Conservation (phyloP, 495 filamentous ascomycete species). For the Chaetomium fimeti region DNA sequence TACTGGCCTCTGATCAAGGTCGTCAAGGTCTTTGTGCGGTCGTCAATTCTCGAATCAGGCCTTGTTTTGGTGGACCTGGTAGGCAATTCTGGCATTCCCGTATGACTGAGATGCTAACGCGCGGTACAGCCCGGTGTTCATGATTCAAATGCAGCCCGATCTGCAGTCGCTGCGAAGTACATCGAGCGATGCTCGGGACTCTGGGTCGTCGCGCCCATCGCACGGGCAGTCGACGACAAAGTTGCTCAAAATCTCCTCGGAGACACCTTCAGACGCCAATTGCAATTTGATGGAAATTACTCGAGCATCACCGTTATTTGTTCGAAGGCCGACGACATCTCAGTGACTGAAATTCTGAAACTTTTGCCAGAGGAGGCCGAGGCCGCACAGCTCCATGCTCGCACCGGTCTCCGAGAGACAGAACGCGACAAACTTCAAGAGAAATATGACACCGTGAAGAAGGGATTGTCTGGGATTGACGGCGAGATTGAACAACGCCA, state of each 20-base stretch:
- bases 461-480: neutral
- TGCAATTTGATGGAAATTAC: constrained; percentile 62
- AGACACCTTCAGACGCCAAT: constrained; percentile 60
- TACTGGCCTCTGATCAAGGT: constrained; percentile 68
- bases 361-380: constrained; percentile 28
- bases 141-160: constrained; percentile 65
- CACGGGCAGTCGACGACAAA: constrained; percentile 64
- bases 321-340: constrained; percentile 68
- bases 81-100: constrained; percentile 17
- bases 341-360: constrained; percentile 35
- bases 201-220: constrained; percentile 67
- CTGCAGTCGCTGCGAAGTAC: constrained; percentile 59
- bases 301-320: constrained; percentile 63
- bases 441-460: neutral
- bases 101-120: neutral
- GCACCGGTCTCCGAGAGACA: constrained; percentile 4
- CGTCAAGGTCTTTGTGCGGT: constrained; percentile 59
- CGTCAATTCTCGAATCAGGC: constrained; percentile 57
- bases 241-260: constrained; percentile 60
- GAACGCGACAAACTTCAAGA: constrained; percentile 39
- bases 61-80: constrained; percentile 64
- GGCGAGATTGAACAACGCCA: neutral
- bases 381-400: constrained; percentile 37
- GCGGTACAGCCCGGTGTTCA: constrained; percentile 53
- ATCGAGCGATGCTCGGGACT: constrained; percentile 56